These are phyloP conservation scores for Entomortierella parvispora DNA, from an alignment of 192 early-diverging fungal species.

Conservation along the genomic window DNA sequence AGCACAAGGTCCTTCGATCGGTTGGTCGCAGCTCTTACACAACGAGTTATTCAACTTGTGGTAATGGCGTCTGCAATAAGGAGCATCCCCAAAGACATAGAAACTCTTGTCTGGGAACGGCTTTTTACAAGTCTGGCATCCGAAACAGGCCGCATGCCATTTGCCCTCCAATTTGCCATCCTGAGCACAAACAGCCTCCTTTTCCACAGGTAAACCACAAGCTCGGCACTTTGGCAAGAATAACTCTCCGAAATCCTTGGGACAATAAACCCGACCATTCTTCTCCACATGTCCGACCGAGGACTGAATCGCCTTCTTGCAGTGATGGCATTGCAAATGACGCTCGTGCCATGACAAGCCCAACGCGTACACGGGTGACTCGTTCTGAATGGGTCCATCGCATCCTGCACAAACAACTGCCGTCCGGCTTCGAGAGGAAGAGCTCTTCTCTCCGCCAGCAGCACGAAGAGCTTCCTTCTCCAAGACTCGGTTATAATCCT, in stretches of 20 bases:
- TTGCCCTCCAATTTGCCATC: constrained; percentile 74
- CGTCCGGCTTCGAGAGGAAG: constrained; percentile 24
- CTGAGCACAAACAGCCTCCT: constrained; percentile 77
- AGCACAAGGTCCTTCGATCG: constrained; percentile 93
- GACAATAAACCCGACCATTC: constrained; percentile 74
- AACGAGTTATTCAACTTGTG: constrained; percentile 88
- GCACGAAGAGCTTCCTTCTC: constrained; percentile 27
- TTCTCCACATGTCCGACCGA: constrained; percentile 64
- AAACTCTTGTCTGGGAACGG: constrained; percentile 86
- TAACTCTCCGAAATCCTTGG: constrained; percentile 70
- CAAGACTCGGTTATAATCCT: constrained; percentile 56
- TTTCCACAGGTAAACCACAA: constrained; percentile 71
- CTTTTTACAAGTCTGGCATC: constrained; percentile 73
- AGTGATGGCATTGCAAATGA: constrained; percentile 73
- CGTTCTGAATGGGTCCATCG: constrained; percentile 24
- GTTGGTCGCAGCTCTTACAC: constrained; percentile 79
- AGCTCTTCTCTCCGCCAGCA: not conserved
- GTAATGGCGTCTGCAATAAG: constrained; percentile 88
- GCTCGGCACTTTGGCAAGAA: constrained; percentile 75
- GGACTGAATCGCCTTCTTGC: constrained; percentile 70
- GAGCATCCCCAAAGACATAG: constrained; percentile 88
- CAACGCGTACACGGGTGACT: constrained; percentile 67
- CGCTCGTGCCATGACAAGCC: constrained; percentile 72
- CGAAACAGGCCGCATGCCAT: constrained; percentile 80
- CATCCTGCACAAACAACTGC: constrained; percentile 37